A percentile compares a stretch with the other conserved stretches of the same genome.
These are phyloP conservation scores for Rhizophagus clarus DNA, from an alignment of 192 early-diverging fungal species.

Conservation along the genomic window DNA sequence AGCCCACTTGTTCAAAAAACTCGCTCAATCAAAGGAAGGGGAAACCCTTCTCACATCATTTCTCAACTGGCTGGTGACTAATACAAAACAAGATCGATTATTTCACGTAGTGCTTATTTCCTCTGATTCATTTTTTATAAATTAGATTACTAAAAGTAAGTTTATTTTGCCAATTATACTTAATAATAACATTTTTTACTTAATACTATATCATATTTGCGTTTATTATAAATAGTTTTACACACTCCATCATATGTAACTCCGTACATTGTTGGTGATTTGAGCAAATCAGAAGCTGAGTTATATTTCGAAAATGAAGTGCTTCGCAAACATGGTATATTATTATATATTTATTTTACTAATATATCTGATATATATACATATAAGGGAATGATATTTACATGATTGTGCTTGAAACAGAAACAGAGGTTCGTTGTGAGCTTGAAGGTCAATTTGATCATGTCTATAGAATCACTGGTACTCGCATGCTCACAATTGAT, in stretches of 20 bases:
- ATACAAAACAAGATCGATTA: conserved; percentile 1
- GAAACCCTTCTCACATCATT: not conserved
- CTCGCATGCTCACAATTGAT: not conserved
- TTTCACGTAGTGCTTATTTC: conserved; percentile 6
- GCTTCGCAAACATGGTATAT: conserved; percentile 10
- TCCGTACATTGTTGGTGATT: conserved; percentile 12
- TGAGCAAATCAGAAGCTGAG: not conserved
- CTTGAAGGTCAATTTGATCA: not conserved
- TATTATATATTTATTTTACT: not conserved
- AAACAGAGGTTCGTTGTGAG: not conserved
- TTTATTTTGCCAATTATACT: not conserved
- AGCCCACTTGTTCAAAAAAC: not conserved
- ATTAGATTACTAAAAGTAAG: conserved; percentile 12
- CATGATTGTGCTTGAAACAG: not conserved
- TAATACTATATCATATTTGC: not conserved
- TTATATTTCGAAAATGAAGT: not conserved
- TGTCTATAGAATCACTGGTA: not conserved
- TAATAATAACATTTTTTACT: not conserved
- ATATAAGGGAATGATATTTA: not conserved
- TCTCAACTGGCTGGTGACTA: not conserved
- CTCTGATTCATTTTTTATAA: conserved; percentile 19
- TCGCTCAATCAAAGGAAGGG: not conserved
- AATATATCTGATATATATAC: no score
- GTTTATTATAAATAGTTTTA: conserved; percentile 1
- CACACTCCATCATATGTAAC: not conserved